Base-by-base conservation (phyloP, 768 basidiomycete species). In the Trametes cubensis region DNA sequence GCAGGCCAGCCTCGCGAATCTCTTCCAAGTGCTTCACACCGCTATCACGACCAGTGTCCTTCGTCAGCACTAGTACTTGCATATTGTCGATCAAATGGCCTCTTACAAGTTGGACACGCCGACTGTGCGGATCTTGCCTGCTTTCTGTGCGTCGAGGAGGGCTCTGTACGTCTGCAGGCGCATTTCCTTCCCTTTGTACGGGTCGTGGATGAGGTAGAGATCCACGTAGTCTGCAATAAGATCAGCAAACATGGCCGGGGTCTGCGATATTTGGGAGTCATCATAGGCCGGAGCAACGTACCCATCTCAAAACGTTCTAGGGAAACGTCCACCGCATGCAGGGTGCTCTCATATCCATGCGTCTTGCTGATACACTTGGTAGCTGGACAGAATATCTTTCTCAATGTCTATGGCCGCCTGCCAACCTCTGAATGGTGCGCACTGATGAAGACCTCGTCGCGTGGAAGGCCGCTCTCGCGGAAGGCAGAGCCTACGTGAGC, bases 21-120 rank as follows among this genome's bases (percentile, higher is more conserved):
- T 94, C 90, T 67, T 92, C 85, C 3, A 94, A 76, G 66, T 94
- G 92, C 45, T 84, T 83, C 42, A 90, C 69, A 15, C 83, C 83
- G 68, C 91, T 93, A 48, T 30, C 15, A 20, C 14, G 11, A 21
- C 6, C 30, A 34, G 18, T 17, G 6, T 20, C 6, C 10, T 23
- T 30, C 14, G 26, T 49, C 25, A 49, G 52, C n/a, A n/a, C n/a
- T 59, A 7, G 42, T 34, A 21, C 50, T 23, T 5, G 18, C 4
- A 47, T 15, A 40, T 20, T 28, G 7, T 8, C 15, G 18, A 15
- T 28, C 14, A n/a, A 28, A 39, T 7, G 40, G 46, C 28, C n/a
- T 74, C 73, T 70, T 58, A 83, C 81, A 73, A 83, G 71, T 83
- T 83, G 4, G 80, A 81, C 20, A 83, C 82, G 1, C 82, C 82